A percentile compares a stretch with the other conserved stretches of the same genome.
Evolutionary conservation across 2,329 filamentous ascomycete genomes (phyloP).

Genomic region (Amesomyces nigricolor): DNA sequence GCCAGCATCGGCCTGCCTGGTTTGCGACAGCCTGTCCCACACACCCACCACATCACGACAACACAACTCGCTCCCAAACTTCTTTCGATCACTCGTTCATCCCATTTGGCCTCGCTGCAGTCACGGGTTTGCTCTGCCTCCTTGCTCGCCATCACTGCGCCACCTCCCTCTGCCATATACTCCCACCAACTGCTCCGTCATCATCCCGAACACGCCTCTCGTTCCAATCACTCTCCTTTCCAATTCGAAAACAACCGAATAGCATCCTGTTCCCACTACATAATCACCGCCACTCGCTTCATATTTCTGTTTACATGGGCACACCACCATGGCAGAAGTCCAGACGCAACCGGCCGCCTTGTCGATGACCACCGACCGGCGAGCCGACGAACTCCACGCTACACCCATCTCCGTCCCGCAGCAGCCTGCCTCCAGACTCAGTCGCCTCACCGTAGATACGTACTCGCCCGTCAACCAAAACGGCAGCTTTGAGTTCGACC

Average conservation of each 20-base stretch:
- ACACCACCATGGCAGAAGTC: constrained; percentile 22
- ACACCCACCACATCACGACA: not conserved
- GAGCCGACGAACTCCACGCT: constrained; percentile 14
- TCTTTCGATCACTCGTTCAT: not conserved
- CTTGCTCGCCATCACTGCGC: not conserved
- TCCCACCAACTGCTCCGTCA: not conserved
- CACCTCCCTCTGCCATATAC: constrained; percentile 13
- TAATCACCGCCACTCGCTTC: constrained; percentile 5
- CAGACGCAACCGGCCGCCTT: constrained; percentile 24
- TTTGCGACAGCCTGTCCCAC: too few relatives aligned
- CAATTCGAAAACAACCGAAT: not conserved
- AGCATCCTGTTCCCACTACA: not conserved
- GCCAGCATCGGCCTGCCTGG: not conserved
- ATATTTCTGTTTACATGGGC: constrained; percentile 11
- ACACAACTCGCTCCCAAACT: not conserved
- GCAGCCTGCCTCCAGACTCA: constrained; percentile 29
- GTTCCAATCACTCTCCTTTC: constrained; percentile 16
- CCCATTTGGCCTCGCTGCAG: not conserved
- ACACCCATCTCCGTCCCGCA: constrained; percentile 27
- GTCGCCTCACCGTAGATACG: constrained; percentile 52
- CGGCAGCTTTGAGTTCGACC: constrained; percentile 92
- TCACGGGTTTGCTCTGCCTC: constrained; percentile 2
- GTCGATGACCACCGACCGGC: constrained; percentile 20
- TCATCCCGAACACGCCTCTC: constrained; percentile 21
- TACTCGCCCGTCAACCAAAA: constrained; percentile 89